phyloP scores from a whole-genome alignment of 225 moss, liverwort and hornwort species.

The Marchantia polymorpha region DNA sequence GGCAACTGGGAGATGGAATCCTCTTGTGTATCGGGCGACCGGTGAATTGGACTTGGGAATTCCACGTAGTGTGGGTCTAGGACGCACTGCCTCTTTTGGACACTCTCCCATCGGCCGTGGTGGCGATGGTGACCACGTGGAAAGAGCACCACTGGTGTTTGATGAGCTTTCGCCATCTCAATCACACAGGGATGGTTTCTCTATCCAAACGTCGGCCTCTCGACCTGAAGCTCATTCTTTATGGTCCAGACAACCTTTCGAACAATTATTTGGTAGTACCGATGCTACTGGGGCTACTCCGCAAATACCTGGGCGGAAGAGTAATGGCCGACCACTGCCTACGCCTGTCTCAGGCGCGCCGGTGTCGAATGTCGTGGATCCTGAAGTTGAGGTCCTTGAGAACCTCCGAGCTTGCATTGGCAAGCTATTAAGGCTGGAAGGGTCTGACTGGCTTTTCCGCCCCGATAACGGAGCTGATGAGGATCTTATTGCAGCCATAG shows the following conservation, averaged over 20 bases:
- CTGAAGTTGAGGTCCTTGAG: constrained; percentile 57
- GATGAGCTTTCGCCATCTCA: constrained; percentile 82
- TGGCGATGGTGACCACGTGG: constrained; percentile 43
- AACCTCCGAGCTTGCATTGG: constrained; percentile 50
- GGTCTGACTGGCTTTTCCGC: constrained; percentile 82
- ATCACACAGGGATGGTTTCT: constrained; percentile 70
- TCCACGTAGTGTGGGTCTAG: constrained; percentile 8
- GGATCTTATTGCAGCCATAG: constrained; percentile 66
- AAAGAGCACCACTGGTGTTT: constrained; percentile 69
- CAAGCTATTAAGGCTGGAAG: constrained; percentile 66
- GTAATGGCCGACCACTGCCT: constrained; percentile 13
- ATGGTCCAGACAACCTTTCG: constrained; percentile 85
- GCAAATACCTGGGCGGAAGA: constrained; percentile 12
- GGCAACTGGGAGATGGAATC: constrained; percentile 43
- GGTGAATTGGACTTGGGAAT: constrained; percentile 60
- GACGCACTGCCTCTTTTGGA: constrained; percentile 38
- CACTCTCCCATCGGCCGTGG: constrained; percentile 72
- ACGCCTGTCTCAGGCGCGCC: constrained; percentile 26
- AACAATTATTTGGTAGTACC: constrained; percentile 68
- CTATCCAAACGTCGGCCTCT: constrained; percentile 53
- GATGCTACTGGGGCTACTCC: constrained; percentile 38
- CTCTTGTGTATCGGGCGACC: constrained; percentile 72
- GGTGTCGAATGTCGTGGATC: constrained; percentile 19
- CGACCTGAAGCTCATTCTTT: constrained; percentile 61
- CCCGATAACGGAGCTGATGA: constrained; percentile 70